Percentiles rank a stretch among this genome's conserved stretches.
Conservation (phyloP, 1,284 basidiomycete genomes). For the Peniophora sp. region DNA sequence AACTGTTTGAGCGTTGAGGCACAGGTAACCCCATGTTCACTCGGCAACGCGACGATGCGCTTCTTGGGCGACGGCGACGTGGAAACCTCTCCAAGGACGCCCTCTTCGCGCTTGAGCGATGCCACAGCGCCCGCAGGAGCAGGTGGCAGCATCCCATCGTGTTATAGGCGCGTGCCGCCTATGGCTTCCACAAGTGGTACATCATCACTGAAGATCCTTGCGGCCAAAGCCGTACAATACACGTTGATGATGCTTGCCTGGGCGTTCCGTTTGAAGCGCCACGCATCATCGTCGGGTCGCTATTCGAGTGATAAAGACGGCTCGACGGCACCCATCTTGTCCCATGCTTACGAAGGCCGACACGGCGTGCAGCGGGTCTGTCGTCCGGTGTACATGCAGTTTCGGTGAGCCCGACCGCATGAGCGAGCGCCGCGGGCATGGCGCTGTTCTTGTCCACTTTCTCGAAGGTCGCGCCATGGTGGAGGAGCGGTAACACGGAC, state of each 20-base stretch:
- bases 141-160: too few relatives aligned
- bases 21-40: too few relatives aligned
- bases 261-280: constrained; percentile 40
- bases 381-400: constrained; percentile 51
- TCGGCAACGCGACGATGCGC: too few relatives aligned
- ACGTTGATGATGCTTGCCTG: constrained; percentile 61
- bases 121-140: too few relatives aligned
- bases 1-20: too few relatives aligned
- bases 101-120: too few relatives aligned
- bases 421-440: constrained; percentile 69
- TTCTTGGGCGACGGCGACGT: too few relatives aligned
- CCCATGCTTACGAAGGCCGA: constrained; percentile 36
- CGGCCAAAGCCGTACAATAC: constrained; percentile 33
- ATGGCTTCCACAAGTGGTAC: too few relatives aligned
- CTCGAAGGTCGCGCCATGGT: constrained; percentile 71
- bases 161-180: too few relatives aligned
- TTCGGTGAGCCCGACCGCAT: constrained; percentile 57
- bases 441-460: constrained; percentile 82
- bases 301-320: background rate
- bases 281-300: constrained; percentile 6
- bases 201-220: too few relatives aligned
- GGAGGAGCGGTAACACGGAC: constrained; percentile 64
- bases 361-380: constrained; percentile 53
- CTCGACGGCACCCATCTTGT: constrained; percentile 7
- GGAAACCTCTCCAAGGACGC: too few relatives aligned